A percentile compares a stretch with the other conserved stretches of the same genome.
Conservation (phyloP, 2,329 filamentous ascomycete genomes). For the Pezicula rhizophila region DNA sequence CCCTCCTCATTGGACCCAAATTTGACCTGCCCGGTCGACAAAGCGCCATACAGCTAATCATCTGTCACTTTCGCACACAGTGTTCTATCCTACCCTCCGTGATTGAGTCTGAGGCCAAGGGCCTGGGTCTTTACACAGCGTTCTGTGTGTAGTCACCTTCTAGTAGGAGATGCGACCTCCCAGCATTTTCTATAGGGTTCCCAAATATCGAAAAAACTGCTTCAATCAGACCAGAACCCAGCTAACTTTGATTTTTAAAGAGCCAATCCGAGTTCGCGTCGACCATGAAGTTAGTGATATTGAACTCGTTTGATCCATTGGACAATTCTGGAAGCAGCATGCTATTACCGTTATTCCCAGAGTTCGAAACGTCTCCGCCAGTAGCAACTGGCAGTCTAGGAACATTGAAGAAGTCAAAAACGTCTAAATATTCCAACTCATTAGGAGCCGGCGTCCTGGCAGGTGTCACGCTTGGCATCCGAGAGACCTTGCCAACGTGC, state of each 20-base stretch:
- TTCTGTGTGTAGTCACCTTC: too few relatives aligned
- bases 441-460: slow-evolving; percentile 68
- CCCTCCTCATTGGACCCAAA: neutral
- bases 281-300: slow-evolving; percentile 73
- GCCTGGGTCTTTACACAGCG: too few relatives aligned
- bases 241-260: slow-evolving; percentile 42
- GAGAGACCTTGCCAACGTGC: slow-evolving; percentile 29
- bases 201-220: neutral
- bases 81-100: too few relatives aligned
- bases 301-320: slow-evolving; percentile 51
- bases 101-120: too few relatives aligned
- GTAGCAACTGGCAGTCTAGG: slow-evolving; percentile 57
- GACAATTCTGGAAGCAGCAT: slow-evolving; percentile 24
- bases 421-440: slow-evolving; percentile 83
- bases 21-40: neutral
- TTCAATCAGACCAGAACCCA: neutral
- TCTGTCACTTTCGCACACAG: too few relatives aligned
- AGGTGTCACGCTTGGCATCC: slow-evolving; percentile 49
- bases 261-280: slow-evolving; percentile 71
- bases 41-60: too few relatives aligned
- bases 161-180: neutral
- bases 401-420: slow-evolving; percentile 93
- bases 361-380: slow-evolving; percentile 13
- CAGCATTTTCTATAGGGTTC: too few relatives aligned
- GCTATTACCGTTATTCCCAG: slow-evolving; percentile 20